Evolutionary conservation across 2,329 filamentous ascomycete species (phyloP), one percentile per base, ranked within the genome.

Genomic region (Rosellinia necatrix): DNA sequence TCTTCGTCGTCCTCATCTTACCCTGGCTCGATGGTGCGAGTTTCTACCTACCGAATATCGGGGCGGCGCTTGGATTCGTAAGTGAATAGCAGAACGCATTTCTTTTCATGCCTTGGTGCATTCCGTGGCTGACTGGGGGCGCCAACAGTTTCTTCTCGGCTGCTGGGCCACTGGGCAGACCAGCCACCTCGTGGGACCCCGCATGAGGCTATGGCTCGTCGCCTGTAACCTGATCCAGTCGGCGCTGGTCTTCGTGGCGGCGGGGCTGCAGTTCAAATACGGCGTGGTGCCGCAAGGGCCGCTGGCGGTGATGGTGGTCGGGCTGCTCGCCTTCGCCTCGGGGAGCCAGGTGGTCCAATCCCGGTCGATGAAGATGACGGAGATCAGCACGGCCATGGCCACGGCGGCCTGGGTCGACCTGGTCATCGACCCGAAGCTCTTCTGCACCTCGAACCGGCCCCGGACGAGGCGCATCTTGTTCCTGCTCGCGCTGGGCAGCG

Each of bases 371-470:
- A 71, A 75, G 41, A 79, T 85, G 71, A 81, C 81, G 0, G 84
- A 87, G 67, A 86, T 87, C 64, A 84, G 77, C 55, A 87, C 84
- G 0, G 83, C 84, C 22, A 86, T 86, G 82, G 83, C 82, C 0
- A 87, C 84, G 4, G 82, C 84, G 0, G 83, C 84, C 1, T 86
- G 81, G 77, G 74, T 87, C 1, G 83, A 87, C 64, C 65, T 86
- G 51, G 68, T 84, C 48, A 81, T 85, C 50, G 84, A 87, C 65
- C 74, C 75, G 25, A 72, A 72, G 5, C 69, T 86, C 44, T 75
- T 83, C 15, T 69, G 66, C 4, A 7, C 69, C 7, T 63, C 72
- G 12, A 86, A 86, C 63, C 71, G 78, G 13, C 72, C 77, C 2
- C 70, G 82, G 13, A 82, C 79, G 30, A 71, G 82, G 4, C 71